Evolutionary conservation across 176 grass and related monocot species (phyloP), one percentile per base, ranked within the genome.

Genomic region (Aegilops umbellulata): DNA sequence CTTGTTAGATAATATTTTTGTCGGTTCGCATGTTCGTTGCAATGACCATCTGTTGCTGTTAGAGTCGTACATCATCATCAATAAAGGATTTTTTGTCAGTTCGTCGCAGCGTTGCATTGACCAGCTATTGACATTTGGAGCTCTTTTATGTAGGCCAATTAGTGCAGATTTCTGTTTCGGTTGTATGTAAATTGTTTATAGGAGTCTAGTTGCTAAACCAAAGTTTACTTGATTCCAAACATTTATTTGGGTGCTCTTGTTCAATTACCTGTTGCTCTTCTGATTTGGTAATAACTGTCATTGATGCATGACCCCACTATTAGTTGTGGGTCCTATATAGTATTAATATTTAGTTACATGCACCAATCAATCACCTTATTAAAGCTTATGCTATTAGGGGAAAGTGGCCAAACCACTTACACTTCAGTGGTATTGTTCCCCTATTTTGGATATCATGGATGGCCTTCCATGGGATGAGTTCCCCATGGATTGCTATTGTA

Each of bases 381-480:
- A 41, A 82, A 65, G 29, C 24, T 77, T 69, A 69, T 49, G 47
- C 53, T 76, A 19, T 80, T 73, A 53, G 6, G 20, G 36, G 20
- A 86, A 82, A 26, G 55, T 69, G 46, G 46, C 16, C 25, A 69
- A 69, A 71, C 13, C 60, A 60, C 61, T 65, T 27, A 9, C 7
- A 65, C 32, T 86, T 31, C 23, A 57, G 27, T 65, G 14, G 1
- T 31, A 19, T 14, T 69, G 71, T 61, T 90, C n/a, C 63, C 62
- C 60, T 47, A 8, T 60, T 46, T 55, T 7, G 16, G 34, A 86
- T 80, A 64, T 68, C 46, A 74, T 74, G 9, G 46, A 60, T 76
- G 60, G n/a, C 58, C 24, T 80, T 89, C 20, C 31, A 32, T 46
- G 47, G 60, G 34, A 44, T 20, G 69, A 76, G 26, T 69, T 81